These are phyloP conservation scores for Combretum micranthum DNA, from an alignment of 345 rosid species.

Conservation along the genomic window DNA sequence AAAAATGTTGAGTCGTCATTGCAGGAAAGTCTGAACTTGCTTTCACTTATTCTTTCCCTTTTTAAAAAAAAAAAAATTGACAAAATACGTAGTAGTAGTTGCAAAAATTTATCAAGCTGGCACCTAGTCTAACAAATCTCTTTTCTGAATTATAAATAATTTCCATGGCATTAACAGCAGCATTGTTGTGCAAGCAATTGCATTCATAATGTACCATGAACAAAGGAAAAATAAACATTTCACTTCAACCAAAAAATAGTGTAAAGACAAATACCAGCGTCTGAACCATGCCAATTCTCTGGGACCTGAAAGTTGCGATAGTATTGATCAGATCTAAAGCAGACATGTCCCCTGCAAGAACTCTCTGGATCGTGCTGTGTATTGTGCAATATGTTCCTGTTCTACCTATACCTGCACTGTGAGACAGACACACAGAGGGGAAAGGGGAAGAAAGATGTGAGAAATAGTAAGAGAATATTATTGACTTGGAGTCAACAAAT, in stretches of 20 bases:
- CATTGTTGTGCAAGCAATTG: too few species aligned
- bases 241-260: background rate
- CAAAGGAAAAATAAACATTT: background rate
- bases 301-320: constrained; percentile 58
- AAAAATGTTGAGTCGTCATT: too few species aligned
- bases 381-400: constrained; percentile 90
- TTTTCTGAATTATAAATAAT: too few species aligned
- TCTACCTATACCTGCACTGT: constrained; percentile 99
- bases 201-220: background rate
- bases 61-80: too few species aligned
- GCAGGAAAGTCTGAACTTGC: too few species aligned
- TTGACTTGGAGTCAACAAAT: background rate
- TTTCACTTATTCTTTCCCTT: too few species aligned
- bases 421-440: constrained; percentile 11
- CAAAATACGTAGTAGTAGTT: too few species aligned
- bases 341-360: constrained; percentile 83
- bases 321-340: constrained; percentile 69
- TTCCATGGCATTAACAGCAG: too few species aligned
- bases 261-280: constrained; percentile 49
- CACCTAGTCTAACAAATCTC: too few species aligned
- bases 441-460: constrained; percentile 11
- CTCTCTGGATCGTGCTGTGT: constrained; percentile 90
- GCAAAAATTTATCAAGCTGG: too few species aligned
- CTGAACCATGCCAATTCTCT: constrained; percentile 92
- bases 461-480: background rate